Evolutionary conservation across 345 rosid species (phyloP).

Genomic region (Odontarrhena argentea): DNA sequence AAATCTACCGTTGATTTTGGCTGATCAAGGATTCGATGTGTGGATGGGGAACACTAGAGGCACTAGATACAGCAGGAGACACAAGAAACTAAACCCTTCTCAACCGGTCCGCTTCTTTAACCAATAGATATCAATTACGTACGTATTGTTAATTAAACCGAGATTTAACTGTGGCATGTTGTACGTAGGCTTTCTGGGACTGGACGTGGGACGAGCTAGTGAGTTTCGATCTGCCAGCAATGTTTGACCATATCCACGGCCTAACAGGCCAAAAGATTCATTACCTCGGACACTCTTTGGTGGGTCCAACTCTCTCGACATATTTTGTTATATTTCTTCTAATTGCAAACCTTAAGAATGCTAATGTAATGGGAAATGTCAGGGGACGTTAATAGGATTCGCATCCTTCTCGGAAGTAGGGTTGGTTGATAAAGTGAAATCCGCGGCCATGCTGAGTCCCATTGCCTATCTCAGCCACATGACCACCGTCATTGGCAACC

Average conservation of each 20-base stretch:
- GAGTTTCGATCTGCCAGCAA: conserved; percentile 67
- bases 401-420: conserved; percentile 79
- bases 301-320: conserved; percentile 35
- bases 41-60: conserved; percentile 92
- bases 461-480: conserved; percentile 90
- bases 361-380: conserved; percentile 12
- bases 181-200: conserved; percentile 74
- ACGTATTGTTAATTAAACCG: background rate
- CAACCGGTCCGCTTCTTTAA: conserved; percentile 44
- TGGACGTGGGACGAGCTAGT: conserved; percentile 98
- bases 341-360: background rate
- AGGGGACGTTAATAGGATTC: conserved; percentile 85
- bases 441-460: conserved; percentile 82
- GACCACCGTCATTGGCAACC: conserved; percentile 64
- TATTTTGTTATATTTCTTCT: background rate
- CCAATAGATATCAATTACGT: background rate
- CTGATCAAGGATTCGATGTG: conserved; percentile 91
- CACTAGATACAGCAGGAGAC: conserved; percentile 73
- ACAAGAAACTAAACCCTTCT: conserved; percentile 52
- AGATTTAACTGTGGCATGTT: conserved; percentile 2
- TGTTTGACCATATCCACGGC: conserved; percentile 57
- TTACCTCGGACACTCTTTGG: conserved; percentile 93
- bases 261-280: conserved; percentile 72
- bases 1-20: conserved; percentile 77
- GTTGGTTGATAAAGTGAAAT: conserved; percentile 57